phyloP scores from a whole-genome alignment of 495 filamentous ascomycete genomes.

The Xylaria flabelliformis region DNA sequence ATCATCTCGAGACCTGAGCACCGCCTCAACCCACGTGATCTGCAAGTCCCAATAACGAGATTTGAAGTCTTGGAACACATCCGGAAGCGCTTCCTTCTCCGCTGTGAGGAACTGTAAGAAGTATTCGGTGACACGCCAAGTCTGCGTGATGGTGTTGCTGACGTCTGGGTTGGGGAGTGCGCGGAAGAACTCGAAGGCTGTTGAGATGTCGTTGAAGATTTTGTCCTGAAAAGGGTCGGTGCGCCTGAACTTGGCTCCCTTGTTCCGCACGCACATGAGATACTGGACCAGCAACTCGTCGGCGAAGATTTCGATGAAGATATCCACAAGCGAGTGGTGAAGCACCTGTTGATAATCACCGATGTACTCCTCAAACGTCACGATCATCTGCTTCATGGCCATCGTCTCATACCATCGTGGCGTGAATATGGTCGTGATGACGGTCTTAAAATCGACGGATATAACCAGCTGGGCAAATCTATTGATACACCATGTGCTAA shows the following conservation, averaged over 20 bases:
- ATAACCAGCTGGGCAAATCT: conserved; percentile 87
- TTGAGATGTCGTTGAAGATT: conserved; percentile 86
- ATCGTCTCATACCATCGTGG: conserved; percentile 81
- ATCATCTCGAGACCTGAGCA: conserved; percentile 85
- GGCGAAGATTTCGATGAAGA: conserved; percentile 87
- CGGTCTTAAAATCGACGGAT: conserved; percentile 78
- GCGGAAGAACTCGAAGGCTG: conserved; percentile 80
- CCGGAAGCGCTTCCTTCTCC: conserved; percentile 75
- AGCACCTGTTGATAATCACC: conserved; percentile 80
- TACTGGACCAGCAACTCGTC: conserved; percentile 89
- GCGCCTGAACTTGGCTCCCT: conserved; percentile 85
- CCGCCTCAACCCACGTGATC: conserved; percentile 95
- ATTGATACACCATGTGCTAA: conserved; percentile 86
- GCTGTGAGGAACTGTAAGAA: conserved; percentile 76
- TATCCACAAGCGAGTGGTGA: conserved; percentile 84
- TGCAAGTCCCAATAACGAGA: conserved; percentile 90
- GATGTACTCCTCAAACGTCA: conserved; percentile 94
- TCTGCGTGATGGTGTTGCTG: conserved; percentile 72
- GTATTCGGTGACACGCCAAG: conserved; percentile 87
- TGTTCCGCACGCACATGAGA: conserved; percentile 85
- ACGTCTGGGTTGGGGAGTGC: conserved; percentile 56
- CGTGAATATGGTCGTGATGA: conserved; percentile 90
- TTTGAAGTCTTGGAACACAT: conserved; percentile 85
- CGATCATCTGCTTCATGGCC: conserved; percentile 85
- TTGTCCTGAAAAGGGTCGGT: conserved; percentile 84